Evolutionary conservation across 1,139 yeast genomes (phyloP).

Genomic region (Suhomyces choctaworum): DNA sequence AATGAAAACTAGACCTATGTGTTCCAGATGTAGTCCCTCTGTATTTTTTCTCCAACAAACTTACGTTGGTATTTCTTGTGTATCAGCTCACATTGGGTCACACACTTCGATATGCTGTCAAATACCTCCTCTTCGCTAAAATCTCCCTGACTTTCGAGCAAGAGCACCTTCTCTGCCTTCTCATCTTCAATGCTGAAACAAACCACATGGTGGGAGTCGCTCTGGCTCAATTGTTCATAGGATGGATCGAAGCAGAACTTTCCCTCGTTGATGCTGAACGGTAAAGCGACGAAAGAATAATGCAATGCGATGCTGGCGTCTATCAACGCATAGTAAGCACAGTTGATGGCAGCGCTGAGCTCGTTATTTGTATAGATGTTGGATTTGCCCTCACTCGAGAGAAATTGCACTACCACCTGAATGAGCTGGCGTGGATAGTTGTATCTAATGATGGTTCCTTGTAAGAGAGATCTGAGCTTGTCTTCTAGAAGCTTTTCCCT

Average conservation of each 20-base stretch:
- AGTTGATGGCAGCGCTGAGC: slow-evolving; percentile 70
- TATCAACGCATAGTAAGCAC: slow-evolving; percentile 67
- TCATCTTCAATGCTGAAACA: slow-evolving; percentile 60
- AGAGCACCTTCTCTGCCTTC: slow-evolving; percentile 53
- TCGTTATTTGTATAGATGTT: slow-evolving; percentile 49
- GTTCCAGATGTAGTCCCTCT: slow-evolving; percentile 60
- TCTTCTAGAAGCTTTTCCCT: slow-evolving; percentile 79
- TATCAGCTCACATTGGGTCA: slow-evolving; percentile 42
- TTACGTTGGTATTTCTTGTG: slow-evolving; percentile 48
- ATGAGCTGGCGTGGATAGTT: slow-evolving; percentile 81
- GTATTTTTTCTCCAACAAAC: slow-evolving; percentile 48
- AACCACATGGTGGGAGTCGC: slow-evolving; percentile 65
- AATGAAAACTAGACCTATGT: slow-evolving; percentile 1
- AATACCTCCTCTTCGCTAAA: slow-evolving; percentile 60
- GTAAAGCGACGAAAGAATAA: slow-evolving; percentile 59
- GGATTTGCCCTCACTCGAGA: slow-evolving; percentile 54
- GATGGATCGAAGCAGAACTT: slow-evolving; percentile 48
- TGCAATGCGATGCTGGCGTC: slow-evolving; percentile 77
- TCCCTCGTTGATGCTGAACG: slow-evolving; percentile 39
- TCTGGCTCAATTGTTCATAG: slow-evolving; percentile 34
- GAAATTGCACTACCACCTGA: slow-evolving; percentile 82
- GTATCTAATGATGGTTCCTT: slow-evolving; percentile 61
- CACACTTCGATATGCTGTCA: slow-evolving; percentile 48
- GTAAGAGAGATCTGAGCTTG: slow-evolving; percentile 61
- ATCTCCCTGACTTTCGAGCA: slow-evolving; percentile 71